Percentiles rank a stretch among this genome's conserved stretches.
These are phyloP conservation scores for Bruguiera sexangula DNA, from an alignment of 345 rosid genomes.

Conservation along the genomic window DNA sequence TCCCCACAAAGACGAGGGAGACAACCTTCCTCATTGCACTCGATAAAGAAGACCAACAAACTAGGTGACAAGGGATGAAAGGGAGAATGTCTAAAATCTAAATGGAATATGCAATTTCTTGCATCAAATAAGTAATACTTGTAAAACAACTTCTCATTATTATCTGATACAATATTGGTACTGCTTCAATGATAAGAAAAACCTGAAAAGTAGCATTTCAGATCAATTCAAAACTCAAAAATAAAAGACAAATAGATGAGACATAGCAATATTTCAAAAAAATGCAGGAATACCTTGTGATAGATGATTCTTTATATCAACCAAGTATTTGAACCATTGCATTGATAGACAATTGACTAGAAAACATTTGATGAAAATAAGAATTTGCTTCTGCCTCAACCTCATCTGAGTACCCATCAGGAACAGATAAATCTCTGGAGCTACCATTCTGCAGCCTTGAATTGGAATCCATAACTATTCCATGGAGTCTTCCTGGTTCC, in stretches of 20 bases:
- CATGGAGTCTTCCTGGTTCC: conserved; percentile 66
- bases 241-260: background rate
- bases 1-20: background rate
- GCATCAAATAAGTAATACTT: too few relatives aligned
- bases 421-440: conserved; percentile 53
- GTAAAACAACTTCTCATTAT: too few relatives aligned
- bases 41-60: background rate
- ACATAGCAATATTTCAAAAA: background rate
- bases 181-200: background rate
- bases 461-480: conserved; percentile 47
- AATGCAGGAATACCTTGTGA: conserved; percentile 48
- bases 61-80: background rate
- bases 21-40: background rate
- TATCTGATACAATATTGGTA: too few relatives aligned
- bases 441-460: conserved; percentile 73
- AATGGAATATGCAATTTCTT: too few relatives aligned
- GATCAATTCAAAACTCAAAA: background rate
- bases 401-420: conserved; percentile 71
- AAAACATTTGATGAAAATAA: conserved; percentile 93
- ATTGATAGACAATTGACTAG: conserved; percentile 74
- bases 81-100: too few relatives aligned
- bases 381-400: conserved; percentile 94
- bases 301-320: conserved; percentile 76
- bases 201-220: background rate
- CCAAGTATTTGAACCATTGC: conserved; percentile 97